Evolutionary conservation across 1,139 yeast genomes (phyloP).

Genomic region (Nakaseomyces nivariensis): DNA sequence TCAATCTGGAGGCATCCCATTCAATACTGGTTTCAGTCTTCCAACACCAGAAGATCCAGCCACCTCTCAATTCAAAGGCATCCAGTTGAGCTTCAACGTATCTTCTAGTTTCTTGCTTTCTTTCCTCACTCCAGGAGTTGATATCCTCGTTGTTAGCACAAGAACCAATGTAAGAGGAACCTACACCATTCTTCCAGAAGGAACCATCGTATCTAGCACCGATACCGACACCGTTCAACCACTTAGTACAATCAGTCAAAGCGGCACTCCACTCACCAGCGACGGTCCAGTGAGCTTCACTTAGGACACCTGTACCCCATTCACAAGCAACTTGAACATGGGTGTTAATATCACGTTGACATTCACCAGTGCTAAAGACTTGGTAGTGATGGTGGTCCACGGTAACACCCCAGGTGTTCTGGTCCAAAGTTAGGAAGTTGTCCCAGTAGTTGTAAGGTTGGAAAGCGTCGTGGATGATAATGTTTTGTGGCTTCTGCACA

Average conservation of each 20-base stretch:
- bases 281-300: constrained; percentile 64
- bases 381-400: constrained; percentile 91
- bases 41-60: constrained; percentile 92
- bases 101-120: constrained; percentile 50
- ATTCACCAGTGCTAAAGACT: constrained; percentile 61
- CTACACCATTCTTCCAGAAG: constrained; percentile 32
- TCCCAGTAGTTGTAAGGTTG: constrained; percentile 54
- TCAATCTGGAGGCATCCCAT: constrained; percentile 69
- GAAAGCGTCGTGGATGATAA: constrained; percentile 46
- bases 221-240: constrained; percentile 86
- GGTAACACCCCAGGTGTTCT: constrained; percentile 54
- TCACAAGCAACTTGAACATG: constrained; percentile 56
- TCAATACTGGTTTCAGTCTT: constrained; percentile 78
- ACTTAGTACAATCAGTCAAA: constrained; percentile 79
- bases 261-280: constrained; percentile 95
- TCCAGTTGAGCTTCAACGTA: constrained; percentile 87
- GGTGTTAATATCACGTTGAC: constrained; percentile 44
- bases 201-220: constrained; percentile 83
- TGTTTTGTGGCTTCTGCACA: constrained; percentile 25
- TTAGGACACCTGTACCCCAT: constrained; percentile 42
- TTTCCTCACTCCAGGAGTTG: constrained; percentile 50
- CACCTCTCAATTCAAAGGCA: constrained; percentile 60
- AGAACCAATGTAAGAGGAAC: constrained; percentile 46
- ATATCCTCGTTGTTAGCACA: constrained; percentile 52
- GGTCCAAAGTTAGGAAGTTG: constrained; percentile 33